phyloP scores from a whole-genome alignment of 2,329 filamentous ascomycete species.

The Cryphonectria naterciae region DNA sequence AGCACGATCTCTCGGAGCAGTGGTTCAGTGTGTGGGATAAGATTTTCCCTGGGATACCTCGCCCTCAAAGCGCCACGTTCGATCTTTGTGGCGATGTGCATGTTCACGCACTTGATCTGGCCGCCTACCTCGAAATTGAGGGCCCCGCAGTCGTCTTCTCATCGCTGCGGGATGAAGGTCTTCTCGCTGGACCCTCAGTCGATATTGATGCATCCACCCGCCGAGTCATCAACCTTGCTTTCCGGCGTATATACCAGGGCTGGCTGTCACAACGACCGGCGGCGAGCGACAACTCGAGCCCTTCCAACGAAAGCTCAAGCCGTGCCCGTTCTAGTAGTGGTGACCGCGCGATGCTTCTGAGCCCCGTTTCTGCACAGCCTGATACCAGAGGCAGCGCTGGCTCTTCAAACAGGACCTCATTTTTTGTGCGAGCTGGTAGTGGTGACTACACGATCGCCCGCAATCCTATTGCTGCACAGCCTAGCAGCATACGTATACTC shows the following conservation, averaged over 20 bases:
- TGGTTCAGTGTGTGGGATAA: slow-evolving; percentile 17
- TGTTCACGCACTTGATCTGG: background rate
- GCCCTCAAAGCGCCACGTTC: background rate
- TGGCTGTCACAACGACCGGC: background rate
- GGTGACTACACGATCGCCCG: background rate
- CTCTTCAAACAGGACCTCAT: background rate
- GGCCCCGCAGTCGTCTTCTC: background rate
- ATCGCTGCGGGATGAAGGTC: background rate
- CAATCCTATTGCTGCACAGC: background rate
- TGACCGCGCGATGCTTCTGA: background rate
- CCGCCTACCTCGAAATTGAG: background rate
- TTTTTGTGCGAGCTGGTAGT: background rate
- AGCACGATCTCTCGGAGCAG: background rate
- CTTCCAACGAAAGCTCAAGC: background rate
- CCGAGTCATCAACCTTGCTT: background rate
- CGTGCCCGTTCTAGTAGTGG: background rate
- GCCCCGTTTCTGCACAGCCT: background rate
- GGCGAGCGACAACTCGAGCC: background rate
- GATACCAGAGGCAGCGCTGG: background rate
- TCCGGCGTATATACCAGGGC: background rate
- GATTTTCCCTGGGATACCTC: slow-evolving; percentile 9
- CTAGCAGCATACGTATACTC: background rate
- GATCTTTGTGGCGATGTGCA: slow-evolving; percentile 4
- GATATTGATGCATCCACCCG: background rate
- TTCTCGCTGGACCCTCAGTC: background rate